These are phyloP conservation scores for Craterostigma plantagineum DNA, from an alignment of 257 asterid genomes.

Conservation along the genomic window DNA sequence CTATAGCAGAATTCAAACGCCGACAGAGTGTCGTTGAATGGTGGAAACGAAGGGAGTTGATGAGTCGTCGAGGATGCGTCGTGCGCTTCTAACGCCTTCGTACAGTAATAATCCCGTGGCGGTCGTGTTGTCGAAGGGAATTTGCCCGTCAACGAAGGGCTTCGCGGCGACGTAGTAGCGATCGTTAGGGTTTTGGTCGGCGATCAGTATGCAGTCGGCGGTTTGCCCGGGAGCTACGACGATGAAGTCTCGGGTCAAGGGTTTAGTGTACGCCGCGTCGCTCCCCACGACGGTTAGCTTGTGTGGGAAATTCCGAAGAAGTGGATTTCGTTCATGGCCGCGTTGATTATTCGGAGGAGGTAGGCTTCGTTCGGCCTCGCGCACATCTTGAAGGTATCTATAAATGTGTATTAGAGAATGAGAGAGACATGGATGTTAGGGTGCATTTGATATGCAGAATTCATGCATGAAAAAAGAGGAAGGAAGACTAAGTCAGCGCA, in stretches of 20 bases:
- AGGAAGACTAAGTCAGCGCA: too few relatives aligned
- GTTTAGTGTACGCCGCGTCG: constrained; percentile 47
- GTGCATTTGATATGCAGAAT: too few relatives aligned
- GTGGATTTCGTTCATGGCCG: constrained; percentile 37
- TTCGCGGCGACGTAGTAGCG: constrained; percentile 44
- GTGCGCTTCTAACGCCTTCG: background rate
- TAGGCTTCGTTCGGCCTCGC: constrained; percentile 23
- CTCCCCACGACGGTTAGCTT: constrained; percentile 36
- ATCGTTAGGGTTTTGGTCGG: constrained; percentile 15
- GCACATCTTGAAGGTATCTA: constrained; percentile 17
- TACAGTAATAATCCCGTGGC: constrained; percentile 35
- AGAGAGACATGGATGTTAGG: too few relatives aligned
- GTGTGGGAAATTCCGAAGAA: constrained; percentile 41
- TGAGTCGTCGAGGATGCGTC: constrained; percentile 7
- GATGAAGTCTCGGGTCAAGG: constrained; percentile 16
- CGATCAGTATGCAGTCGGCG: constrained; percentile 27
- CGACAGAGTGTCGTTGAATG: constrained; percentile 21
- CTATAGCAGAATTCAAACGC: constrained; percentile 18
- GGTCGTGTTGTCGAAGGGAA: constrained; percentile 25
- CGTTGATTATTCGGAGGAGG: constrained; percentile 33
- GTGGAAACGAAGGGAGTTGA: constrained; percentile 18
- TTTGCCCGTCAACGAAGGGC: constrained; percentile 8
- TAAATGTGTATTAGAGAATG: too few relatives aligned
- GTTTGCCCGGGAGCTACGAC: constrained; percentile 39
- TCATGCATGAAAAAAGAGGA: too few relatives aligned